Evolutionary conservation across 352 stramenopile species (phyloP).

Genomic region (Lagenidium sp.): DNA sequence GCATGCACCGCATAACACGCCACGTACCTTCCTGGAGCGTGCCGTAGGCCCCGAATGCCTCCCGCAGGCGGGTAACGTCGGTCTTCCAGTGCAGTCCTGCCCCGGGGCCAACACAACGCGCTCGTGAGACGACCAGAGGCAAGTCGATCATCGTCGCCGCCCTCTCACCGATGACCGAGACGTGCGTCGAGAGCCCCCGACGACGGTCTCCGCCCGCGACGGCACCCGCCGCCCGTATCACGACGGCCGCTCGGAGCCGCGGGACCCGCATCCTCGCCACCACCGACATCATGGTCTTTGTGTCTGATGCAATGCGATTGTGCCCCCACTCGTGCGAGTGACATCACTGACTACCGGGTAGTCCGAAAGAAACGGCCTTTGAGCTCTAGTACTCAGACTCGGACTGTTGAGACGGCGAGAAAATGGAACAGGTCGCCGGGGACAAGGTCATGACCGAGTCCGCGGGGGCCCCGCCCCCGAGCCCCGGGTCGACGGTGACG

Average conservation of each 20-base stretch:
- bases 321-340: neutral
- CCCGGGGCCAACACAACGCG: too few relatives aligned
- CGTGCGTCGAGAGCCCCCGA: conserved; percentile 30
- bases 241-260: too few relatives aligned
- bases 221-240: too few relatives aligned
- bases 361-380: conserved; percentile 5
- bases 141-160: conserved; percentile 3
- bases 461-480: conserved; percentile 3
- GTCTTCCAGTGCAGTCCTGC: conserved; percentile 79
- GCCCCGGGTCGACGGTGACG: neutral
- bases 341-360: conserved; percentile 17
- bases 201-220: too few relatives aligned
- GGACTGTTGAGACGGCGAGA: too few relatives aligned
- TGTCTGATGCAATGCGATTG: conserved; percentile 1
- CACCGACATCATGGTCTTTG: conserved; percentile 1
- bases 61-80: conserved; percentile 52
- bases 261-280: neutral
- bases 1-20: neutral
- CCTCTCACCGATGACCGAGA: conserved; percentile 42
- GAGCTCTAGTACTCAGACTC: too few relatives aligned
- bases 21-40: conserved; percentile 36
- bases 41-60: conserved; percentile 45
- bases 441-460: conserved; percentile 22
- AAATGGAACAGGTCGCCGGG: conserved; percentile 18
- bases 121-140: too few relatives aligned